Evolutionary conservation across 257 asterid genomes (phyloP), one percentile per base, ranked within the genome.

Genomic region (Paraleonurus japonicus): DNA sequence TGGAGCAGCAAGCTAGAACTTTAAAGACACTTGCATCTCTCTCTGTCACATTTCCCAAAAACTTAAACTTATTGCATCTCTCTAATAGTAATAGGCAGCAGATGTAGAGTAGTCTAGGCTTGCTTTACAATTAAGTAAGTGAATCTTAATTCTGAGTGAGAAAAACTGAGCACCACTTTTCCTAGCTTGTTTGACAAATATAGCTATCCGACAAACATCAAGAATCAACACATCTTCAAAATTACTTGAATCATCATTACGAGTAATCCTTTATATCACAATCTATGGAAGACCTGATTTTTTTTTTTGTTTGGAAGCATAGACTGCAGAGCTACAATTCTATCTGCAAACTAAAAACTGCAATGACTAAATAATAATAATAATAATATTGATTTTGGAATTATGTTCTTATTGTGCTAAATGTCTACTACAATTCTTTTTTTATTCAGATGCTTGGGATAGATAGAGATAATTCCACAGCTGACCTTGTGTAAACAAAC

Each of bases 111-210:
- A 16, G 79, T 37, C 33, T 73, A 26, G 74, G 74, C 9, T 87
- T 85, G 81, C 85, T 87, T 87, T 77, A 53, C 64, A 61, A n/a
- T n/a, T n/a, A n/a, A 79, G 82, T 86, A 87, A 87, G 91, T 75
- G 87, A 85, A 80, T 79, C 84, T 79, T 63, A 43, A 65, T 27
- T 71, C 67, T 60, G 66, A 48, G 39, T 57, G 51, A n/a, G n/a
- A n/a, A n/a, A n/a, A n/a, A n/a, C n/a, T n/a, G n/a, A 41, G 51
- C 45, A 47, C 28, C 6, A 48, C 26, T 72, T 67, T 61, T 71
- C 69, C 73, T 54, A 58, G 67, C 69, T 26, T 26, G 3, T 11
- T 70, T 75, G 80, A 80, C 82, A 84, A 73, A 70, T 45, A 57
- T 54, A 28, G 39, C 69, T 11, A 27, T 27, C 65, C 30, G 67